Base-by-base conservation (phyloP, 139 green algal species). In the Dunaliella sp. region DNA sequence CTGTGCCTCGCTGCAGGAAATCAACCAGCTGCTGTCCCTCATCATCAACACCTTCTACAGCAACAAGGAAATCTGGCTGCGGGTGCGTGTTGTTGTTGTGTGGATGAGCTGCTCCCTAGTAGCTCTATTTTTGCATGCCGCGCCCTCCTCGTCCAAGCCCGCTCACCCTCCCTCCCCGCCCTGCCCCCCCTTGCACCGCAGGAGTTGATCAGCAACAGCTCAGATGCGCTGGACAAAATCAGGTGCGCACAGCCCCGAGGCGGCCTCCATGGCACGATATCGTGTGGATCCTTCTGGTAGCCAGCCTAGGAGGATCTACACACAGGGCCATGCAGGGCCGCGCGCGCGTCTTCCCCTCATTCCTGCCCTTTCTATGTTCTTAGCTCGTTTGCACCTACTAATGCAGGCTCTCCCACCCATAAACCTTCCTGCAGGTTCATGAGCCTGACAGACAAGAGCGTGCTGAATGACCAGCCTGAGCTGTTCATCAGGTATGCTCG, bases 11-110 rank as follows among this genome's bases (percentile, higher is more conserved):
- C n/a, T n/a, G n/a, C n/a, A n/a, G n/a, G 97, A 99, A 90, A 99
- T 99, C 88, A 99, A 99, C 91, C 97, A 99, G 95, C 95, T 99
- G 84, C 92, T 99, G 76, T 98, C 94, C 16, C 93, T 99, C 85
- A 99, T 99, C 87, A 99, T 99, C 93, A 99, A 99, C 94, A 99
- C 97, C 81, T 98, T 97, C 90, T 98, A 98, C 91, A 94, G 92
- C 87, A 99, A 99, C 95, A 99, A 99, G 92, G 88, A 98, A 90
- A 98, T 99, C 85, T 99, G 99, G 93, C 89, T 99, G 72, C 65
- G 80, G 80, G 80, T 84, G 80, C 26, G 80, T 33, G 38, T n/a
- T 28, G 48, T 65, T 65, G 48, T 16, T 16, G 48, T 81, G 1
- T 38, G 76, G 30, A 33, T 38, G 76, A 34, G 76, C 76, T 36